Evolutionary conservation across 352 stramenopile genomes (phyloP).

Genomic region (Phytophthora meadii): DNA sequence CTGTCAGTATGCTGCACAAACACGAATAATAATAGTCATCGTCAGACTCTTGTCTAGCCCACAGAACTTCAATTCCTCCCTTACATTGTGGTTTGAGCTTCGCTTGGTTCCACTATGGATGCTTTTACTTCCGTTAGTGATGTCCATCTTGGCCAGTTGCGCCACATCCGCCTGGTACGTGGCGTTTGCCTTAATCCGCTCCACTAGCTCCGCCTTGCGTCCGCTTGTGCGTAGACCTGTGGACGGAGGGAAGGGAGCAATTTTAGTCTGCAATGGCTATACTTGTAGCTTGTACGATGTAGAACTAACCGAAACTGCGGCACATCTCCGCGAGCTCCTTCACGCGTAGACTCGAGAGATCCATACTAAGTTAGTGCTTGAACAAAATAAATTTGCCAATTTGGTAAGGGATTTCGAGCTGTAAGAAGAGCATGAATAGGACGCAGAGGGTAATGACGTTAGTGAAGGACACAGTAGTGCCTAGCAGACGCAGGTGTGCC

Average conservation of each 20-base stretch:
- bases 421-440: background rate
- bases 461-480: too few relatives aligned
- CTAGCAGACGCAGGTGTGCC: too few relatives aligned
- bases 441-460: too few relatives aligned
- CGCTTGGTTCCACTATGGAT: slow-evolving; percentile 36
- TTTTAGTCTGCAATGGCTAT: background rate
- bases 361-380: slow-evolving; percentile 40
- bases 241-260: background rate
- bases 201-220: slow-evolving; percentile 79
- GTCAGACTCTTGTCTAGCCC: background rate
- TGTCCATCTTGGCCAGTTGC: slow-evolving; percentile 35
- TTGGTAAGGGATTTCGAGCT: background rate
- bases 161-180: slow-evolving; percentile 49
- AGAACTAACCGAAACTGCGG: slow-evolving; percentile 66
- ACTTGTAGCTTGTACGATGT: background rate
- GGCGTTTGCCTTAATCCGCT: slow-evolving; percentile 70
- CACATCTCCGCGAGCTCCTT: slow-evolving; percentile 88
- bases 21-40: background rate
- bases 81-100: slow-evolving; percentile 35
- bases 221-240: slow-evolving; percentile 75
- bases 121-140: slow-evolving; percentile 15
- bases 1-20: slow-evolving; percentile 22
- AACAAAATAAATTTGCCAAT: background rate
- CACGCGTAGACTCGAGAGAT: slow-evolving; percentile 72
- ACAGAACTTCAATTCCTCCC: slow-evolving; percentile 4